Base-by-base conservation (phyloP, 768 basidiomycete genomes). In the Ramaria sp. region DNA sequence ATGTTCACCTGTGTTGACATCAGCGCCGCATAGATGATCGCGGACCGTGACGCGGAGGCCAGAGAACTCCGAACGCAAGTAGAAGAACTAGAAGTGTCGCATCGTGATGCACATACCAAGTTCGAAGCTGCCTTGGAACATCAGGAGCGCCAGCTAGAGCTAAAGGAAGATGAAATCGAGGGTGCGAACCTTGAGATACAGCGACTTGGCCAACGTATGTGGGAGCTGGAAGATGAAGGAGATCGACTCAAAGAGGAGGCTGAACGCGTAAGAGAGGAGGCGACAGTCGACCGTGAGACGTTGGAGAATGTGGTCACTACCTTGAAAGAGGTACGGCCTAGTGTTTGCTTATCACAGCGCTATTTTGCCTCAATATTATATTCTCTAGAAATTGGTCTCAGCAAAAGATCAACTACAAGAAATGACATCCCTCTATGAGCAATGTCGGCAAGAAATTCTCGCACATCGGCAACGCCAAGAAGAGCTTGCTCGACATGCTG, bases 181-280 rank as follows among this genome's bases (percentile, higher is more conserved):
- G 71, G 74, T 16, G 73, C 88, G 39, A 88, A 86, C 60, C 71
- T 78, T 41, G 85, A 93, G 41, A 81, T 95, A 22, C 83, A 92
- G 63, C 80, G 77, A 56, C 78, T 95, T 43, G 80, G 88, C 5
- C 83, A 88, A 57, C 71, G 73, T 52, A 78, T 96, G 8, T 92
- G 87, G 66, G 71, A 80, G 42, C 77, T 95, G 1, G 95, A 98
- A 64, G 90, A 95, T 57, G 86, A 92, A 62, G 78, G 83, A 51
- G 90, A 94, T 58, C 73, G 79, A 28, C 65, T 86, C 48, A 81
- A 77, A 62, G 88, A 90, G 60, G 85, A 90, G 45, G 71, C 73
- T 48, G 81, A 85, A 36, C 72, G 78, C 8, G 58, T 80, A 37
- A 76, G 81, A 50, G 85, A 91, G 56, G 88, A 91, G n/a, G 82